Percentiles rank a stretch among this genome's conserved stretches.
Evolutionary conservation across 176 grass and related monocot species (phyloP).

Genomic region (Bromus sterilis): DNA sequence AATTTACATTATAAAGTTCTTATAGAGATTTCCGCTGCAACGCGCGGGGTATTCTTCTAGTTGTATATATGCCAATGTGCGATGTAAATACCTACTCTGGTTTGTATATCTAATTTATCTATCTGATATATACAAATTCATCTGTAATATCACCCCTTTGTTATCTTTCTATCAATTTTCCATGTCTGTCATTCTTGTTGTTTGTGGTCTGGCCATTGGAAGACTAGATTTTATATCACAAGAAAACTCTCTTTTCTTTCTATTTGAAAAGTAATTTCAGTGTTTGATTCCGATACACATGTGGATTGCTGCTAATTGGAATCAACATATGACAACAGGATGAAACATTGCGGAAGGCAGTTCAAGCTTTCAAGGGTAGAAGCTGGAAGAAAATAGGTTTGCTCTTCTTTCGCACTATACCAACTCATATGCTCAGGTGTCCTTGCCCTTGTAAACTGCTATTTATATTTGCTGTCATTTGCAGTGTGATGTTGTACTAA

Average conservation of each 20-base stretch:
- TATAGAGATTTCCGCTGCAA: too few species aligned
- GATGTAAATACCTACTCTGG: background rate
- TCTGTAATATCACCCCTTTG: background rate
- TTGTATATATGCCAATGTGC: background rate
- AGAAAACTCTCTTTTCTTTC: conserved; percentile 4
- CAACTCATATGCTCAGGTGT: background rate
- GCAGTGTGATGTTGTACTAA: background rate
- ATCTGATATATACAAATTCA: background rate
- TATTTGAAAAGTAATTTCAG: background rate
- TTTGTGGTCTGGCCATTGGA: background rate
- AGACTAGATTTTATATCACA: background rate
- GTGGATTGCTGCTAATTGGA: conserved; percentile 10
- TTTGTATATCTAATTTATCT: background rate
- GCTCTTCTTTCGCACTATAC: background rate
- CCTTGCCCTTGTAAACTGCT: background rate
- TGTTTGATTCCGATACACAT: background rate
- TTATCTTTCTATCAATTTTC: background rate
- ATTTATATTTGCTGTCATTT: background rate
- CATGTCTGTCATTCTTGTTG: background rate
- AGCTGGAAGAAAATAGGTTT: conserved; percentile 99
- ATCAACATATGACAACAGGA: conserved; percentile 53
- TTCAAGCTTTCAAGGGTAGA: conserved; percentile 86
- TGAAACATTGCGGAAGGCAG: conserved; percentile 79
- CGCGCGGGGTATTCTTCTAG: background rate
- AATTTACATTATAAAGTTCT: too few species aligned